These are phyloP conservation scores for Umbelopsis isabellina DNA, from an alignment of 192 early-diverging fungal species.

Conservation along the genomic window DNA sequence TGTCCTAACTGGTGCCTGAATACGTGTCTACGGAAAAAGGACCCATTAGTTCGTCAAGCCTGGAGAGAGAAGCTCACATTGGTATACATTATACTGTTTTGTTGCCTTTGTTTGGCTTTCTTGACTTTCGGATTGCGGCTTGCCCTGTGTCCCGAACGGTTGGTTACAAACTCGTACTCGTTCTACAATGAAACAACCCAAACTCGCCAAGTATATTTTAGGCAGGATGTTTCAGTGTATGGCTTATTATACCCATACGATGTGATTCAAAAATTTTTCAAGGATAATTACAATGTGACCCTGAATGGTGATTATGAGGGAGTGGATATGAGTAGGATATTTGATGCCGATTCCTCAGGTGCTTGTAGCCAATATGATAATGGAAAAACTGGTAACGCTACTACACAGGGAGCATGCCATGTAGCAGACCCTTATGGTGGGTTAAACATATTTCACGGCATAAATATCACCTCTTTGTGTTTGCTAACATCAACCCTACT, in stretches of 20 bases:
- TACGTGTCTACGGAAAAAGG: not conserved
- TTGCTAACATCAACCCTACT: not conserved
- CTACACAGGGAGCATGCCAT: not conserved
- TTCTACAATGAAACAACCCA: conserved; percentile 20
- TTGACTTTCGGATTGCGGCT: conserved; percentile 11
- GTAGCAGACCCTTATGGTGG: conserved; percentile 25
- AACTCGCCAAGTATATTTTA: not conserved
- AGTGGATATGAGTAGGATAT: not conserved
- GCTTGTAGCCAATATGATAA: conserved; percentile 19
- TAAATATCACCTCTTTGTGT: conserved; percentile 10
- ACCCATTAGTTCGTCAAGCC: conserved; percentile 70
- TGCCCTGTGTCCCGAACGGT: conserved; percentile 4
- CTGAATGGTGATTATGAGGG: conserved; percentile 10
- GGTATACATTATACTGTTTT: conserved; percentile 74
- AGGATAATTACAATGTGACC: conserved; percentile 4
- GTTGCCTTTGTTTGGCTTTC: conserved; percentile 52
- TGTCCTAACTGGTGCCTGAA: conserved; percentile 11
- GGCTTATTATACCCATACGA: conserved; percentile 6
- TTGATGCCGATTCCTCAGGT: not conserved
- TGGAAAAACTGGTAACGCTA: conserved; percentile 11
- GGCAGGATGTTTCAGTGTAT: conserved; percentile 18
- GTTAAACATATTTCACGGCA: conserved; percentile 4
- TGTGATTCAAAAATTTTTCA: not conserved
- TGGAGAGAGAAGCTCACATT: conserved; percentile 88
- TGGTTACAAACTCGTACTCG: not conserved